These are phyloP conservation scores for Sugiyamaella chiloensis DNA, from an alignment of 805 yeast species.

Conservation along the genomic window DNA sequence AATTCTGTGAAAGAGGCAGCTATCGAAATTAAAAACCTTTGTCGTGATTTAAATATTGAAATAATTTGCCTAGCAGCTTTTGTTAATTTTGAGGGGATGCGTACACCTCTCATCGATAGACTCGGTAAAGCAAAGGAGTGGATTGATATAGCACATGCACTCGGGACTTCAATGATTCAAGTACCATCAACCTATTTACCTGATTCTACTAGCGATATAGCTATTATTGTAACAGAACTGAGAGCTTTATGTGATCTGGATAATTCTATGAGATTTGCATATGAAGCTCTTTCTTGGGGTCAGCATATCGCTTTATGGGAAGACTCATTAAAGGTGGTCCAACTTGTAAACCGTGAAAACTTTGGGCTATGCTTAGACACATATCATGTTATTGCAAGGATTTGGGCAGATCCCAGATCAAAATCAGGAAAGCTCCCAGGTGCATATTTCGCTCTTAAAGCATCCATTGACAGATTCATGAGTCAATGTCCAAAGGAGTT, in stretches of 20 bases:
- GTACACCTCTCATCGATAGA: constrained; percentile 2
- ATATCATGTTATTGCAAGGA: constrained; percentile 29
- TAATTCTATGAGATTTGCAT: constrained; percentile 27
- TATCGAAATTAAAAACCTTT: constrained; percentile 1
- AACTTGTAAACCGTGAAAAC: constrained; percentile 26
- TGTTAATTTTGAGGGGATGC: constrained; percentile 8
- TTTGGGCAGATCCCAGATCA: constrained; percentile 19
- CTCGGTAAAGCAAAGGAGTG: constrained; percentile 14
- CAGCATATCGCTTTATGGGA: constrained; percentile 25
- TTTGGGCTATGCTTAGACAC: constrained; percentile 34
- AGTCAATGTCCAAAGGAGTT: constrained; percentile 20
- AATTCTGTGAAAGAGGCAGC: constrained; percentile 2
- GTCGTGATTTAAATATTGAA: neutral
- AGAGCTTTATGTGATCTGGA: constrained; percentile 17
- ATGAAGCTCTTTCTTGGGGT: constrained; percentile 33
- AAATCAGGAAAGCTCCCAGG: constrained; percentile 12
- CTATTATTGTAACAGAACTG: constrained; percentile 14
- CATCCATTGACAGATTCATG: constrained; percentile 10
- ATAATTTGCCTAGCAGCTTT: constrained; percentile 7
- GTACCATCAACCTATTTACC: constrained; percentile 11
- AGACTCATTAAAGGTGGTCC: constrained; percentile 22
- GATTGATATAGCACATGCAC: constrained; percentile 13
- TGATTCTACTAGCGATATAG: constrained; percentile 14
- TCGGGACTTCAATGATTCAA: constrained; percentile 16
- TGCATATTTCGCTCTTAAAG: constrained; percentile 14